Percentiles rank a stretch among this genome's conserved stretches.
phyloP scores from a whole-genome alignment of 352 stramenopile species.

The Phytophthora sansomeana region DNA sequence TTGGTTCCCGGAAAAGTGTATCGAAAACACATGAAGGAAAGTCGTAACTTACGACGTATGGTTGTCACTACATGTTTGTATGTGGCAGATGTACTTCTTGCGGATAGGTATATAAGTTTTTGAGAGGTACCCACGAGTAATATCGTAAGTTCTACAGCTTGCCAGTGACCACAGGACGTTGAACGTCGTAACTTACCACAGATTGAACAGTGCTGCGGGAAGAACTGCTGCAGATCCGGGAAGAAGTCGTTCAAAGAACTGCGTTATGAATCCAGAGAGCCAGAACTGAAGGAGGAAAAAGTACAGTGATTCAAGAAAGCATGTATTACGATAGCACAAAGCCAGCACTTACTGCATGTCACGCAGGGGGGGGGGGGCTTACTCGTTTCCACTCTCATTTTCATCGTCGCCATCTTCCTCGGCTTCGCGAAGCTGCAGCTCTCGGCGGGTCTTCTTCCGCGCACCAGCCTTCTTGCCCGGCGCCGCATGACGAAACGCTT shows the following conservation, averaged over 20 bases:
- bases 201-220: neutral
- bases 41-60: conserved; percentile 18
- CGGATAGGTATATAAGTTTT: conserved; percentile 15
- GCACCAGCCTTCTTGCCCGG: neutral
- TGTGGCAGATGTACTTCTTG: neutral
- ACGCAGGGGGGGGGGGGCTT: too few species aligned
- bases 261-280: neutral
- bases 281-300: neutral
- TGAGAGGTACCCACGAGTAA: conserved; percentile 8
- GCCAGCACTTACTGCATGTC: neutral
- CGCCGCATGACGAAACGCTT: neutral
- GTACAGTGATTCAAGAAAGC: neutral
- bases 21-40: conserved; percentile 4
- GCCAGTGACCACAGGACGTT: neutral
- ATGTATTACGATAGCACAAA: neutral
- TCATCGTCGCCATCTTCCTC: neutral
- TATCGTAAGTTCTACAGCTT: conserved; percentile 16
- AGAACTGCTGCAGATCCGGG: too few species aligned
- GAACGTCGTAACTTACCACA: conserved; percentile 16
- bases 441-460: neutral
- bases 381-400: neutral
- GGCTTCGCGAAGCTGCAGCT: neutral
- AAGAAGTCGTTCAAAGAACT: too few species aligned
- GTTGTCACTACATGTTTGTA: conserved; percentile 4
- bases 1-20: conserved; percentile 3